Base-by-base conservation (phyloP, 2,329 filamentous ascomycete genomes). In the Fusarium floridanum region DNA sequence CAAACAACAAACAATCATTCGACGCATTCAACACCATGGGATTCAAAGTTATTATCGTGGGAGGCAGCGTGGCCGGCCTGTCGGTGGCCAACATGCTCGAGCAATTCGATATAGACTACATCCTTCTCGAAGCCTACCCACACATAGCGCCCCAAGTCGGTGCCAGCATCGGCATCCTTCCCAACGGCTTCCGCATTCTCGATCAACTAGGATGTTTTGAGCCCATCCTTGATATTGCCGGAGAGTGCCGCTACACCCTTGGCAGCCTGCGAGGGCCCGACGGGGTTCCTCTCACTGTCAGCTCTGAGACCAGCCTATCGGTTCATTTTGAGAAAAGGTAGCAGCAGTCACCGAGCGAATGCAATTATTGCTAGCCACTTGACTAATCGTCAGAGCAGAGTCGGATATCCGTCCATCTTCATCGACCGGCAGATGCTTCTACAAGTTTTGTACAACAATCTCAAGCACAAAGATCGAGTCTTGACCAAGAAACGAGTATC, bases 81-180 rank as follows among this genome's bases (percentile, higher is more conserved):
- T 55, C 68, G 0, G 16, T 76, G 11, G 74, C 74, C 6, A 76
- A 75, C 10, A 74, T 75, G 74, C 60, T 76, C 0, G 50, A 76
- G n/a, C 34, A 29, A 6, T 66, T 67, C 22, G 60, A 65, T 36
- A 85, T 90, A 60, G 84, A 89, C 67, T 89, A 85, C 71, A 68
- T 88, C 9, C 69, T 90, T 0, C 83, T 90, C 0, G 88, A 90
- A 73, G 78, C 81, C 0, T 81, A 85, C 60, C 41, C 67, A 0
- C 76, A 83, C 0, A 84, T 89, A 27, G 84, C 84, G 0, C 86
- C 87, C 0, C 79, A 84, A 41, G 79, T 85, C 0, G 88, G 88
- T 1, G 87, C 87, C 0, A 85, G 83, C 7, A 86, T 90, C 27
- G 86, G 82, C 0, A 74, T 89, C 0, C 65, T 83, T 0, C 82